Percentiles rank a stretch among this genome's conserved stretches.
phyloP scores from a whole-genome alignment of 192 early-diverging fungal genomes.

The Spizellomyces sp. region DNA sequence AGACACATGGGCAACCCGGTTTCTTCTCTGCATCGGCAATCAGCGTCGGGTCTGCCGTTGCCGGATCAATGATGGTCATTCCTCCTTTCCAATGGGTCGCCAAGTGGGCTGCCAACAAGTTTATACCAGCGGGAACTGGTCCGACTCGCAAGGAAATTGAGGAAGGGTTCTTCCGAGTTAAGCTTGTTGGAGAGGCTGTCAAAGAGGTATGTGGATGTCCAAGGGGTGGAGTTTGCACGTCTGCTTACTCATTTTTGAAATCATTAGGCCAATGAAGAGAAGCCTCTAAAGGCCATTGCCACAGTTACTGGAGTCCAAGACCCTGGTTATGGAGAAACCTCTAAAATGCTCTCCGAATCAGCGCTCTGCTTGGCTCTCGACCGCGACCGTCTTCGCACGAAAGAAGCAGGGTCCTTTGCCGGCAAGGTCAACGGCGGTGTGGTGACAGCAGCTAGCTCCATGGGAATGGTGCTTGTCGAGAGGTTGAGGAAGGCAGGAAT shows the following conservation, averaged over 20 bases:
- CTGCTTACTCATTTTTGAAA: background rate
- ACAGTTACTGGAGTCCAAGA: conserved; percentile 63
- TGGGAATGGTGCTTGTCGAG: conserved; percentile 70
- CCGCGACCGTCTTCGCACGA: conserved; percentile 37
- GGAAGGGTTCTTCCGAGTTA: conserved; percentile 52
- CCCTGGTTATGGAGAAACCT: conserved; percentile 83
- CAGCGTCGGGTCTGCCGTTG: conserved; percentile 38
- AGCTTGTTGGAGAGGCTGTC: conserved; percentile 51
- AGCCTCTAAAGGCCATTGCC: conserved; percentile 44
- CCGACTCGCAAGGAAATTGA: conserved; percentile 61
- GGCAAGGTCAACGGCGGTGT: conserved; percentile 70
- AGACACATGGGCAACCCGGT: conserved; percentile 58
- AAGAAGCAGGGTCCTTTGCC: conserved; percentile 33
- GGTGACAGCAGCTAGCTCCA: conserved; percentile 76
- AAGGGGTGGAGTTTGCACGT: background rate
- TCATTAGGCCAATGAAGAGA: conserved; percentile 36
- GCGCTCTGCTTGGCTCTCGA: conserved; percentile 74
- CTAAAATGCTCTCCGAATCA: conserved; percentile 75
- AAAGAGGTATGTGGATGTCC: conserved; percentile 26
- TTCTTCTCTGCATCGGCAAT: conserved; percentile 48
- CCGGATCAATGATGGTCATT: conserved; percentile 28
- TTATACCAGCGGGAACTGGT: conserved; percentile 74
- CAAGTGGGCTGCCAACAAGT: conserved; percentile 45
- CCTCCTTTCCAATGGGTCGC: conserved; percentile 49
- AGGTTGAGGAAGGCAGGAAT: conserved; percentile 67